Evolutionary conservation across 2,329 filamentous ascomycete genomes (phyloP).

Genomic region (Colletotrichum tabaci): DNA sequence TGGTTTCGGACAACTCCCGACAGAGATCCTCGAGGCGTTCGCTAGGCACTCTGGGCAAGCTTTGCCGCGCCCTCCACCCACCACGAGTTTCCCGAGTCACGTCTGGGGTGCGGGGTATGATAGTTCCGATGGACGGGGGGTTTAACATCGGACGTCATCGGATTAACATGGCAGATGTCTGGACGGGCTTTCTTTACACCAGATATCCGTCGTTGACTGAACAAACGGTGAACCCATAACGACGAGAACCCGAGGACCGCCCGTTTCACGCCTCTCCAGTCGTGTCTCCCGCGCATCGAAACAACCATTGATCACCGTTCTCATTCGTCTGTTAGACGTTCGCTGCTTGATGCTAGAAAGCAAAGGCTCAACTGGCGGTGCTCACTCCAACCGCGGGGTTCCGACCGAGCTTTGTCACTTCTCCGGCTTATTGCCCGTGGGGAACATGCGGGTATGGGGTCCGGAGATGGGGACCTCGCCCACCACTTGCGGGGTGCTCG

Average conservation of each 20-base stretch:
- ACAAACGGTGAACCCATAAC: accelerated
- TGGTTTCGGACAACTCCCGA: conserved; percentile 28
- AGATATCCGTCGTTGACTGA: no score
- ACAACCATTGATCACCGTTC: background rate
- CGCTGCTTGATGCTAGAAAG: background rate
- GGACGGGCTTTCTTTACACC: background rate
- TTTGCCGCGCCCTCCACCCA: background rate
- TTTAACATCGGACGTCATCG: background rate
- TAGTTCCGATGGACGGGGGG: background rate
- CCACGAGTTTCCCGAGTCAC: conserved; percentile 1
- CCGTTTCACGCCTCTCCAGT: no score
- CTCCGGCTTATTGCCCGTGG: conserved; percentile 38
- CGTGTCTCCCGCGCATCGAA: background rate
- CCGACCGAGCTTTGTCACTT: conserved; percentile 10
- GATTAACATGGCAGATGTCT: background rate
- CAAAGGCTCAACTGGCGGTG: background rate
- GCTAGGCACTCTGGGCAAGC: conserved; percentile 8
- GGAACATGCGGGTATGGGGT: conserved; percentile 17
- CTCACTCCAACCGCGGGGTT: conserved; percentile 26
- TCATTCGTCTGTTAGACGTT: background rate
- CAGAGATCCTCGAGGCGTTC: conserved; percentile 6
- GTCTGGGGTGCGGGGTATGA: conserved; percentile 19
- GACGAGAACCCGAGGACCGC: no score
- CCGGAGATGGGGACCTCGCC: conserved; percentile 8
- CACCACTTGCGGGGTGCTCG: conserved; percentile 13